Percentiles rank a stretch among this genome's conserved stretches.
Conservation (phyloP, 2,329 filamentous ascomycete genomes). For the Cladobotryum protrusum region DNA sequence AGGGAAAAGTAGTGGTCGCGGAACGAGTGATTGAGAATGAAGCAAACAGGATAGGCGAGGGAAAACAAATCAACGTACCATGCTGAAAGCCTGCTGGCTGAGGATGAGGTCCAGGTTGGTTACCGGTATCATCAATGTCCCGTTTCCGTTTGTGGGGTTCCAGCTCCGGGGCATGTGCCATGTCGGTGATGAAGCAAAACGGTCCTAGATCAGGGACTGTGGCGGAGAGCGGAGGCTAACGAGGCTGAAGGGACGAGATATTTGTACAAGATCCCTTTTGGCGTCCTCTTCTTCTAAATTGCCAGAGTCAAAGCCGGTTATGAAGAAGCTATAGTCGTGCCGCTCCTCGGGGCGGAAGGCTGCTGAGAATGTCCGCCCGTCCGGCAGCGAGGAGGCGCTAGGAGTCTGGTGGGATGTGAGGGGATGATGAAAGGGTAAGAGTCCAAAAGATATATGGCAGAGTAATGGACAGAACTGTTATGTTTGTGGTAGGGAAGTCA, state of each 20-base stretch:
- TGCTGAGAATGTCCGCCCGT: not conserved
- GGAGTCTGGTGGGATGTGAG: not conserved
- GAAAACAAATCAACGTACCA: slow-evolving; percentile 32
- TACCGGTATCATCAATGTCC: slow-evolving; percentile 38
- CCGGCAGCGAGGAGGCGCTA: not conserved
- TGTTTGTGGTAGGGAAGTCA: not conserved
- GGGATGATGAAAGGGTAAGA: not conserved
- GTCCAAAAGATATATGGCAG: not conserved
- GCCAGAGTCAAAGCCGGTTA: not conserved
- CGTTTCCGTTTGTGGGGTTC: slow-evolving; percentile 45
- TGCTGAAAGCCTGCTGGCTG: slow-evolving; percentile 39
- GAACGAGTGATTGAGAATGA: not conserved
- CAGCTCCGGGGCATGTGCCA: slow-evolving; percentile 37
- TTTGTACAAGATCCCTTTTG: too few relatives aligned
- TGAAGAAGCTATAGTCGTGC: not conserved
- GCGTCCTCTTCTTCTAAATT: not conserved
- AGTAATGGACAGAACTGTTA: not conserved
- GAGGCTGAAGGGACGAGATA: not conserved
- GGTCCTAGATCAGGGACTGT: not conserved
- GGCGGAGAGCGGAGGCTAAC: not conserved
- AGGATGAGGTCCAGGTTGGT: slow-evolving; percentile 32
- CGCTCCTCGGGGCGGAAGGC: not conserved
- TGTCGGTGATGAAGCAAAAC: slow-evolving; percentile 17
- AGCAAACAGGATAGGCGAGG: not conserved
- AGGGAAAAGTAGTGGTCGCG: not conserved